These are phyloP conservation scores for Petunia secreta DNA, from an alignment of 257 asterid species.

Conservation along the genomic window DNA sequence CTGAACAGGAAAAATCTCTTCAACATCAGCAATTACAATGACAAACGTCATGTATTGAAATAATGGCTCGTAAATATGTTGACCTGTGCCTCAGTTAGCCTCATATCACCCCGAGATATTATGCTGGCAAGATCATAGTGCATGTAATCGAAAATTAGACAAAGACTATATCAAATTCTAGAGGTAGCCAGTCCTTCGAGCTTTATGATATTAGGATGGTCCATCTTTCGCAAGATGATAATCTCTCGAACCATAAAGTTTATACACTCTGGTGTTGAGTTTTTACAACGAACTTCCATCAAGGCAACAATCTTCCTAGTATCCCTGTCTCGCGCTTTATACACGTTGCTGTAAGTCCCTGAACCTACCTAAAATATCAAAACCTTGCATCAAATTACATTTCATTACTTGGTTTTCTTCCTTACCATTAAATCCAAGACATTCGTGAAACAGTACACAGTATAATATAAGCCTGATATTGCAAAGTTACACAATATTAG, in stretches of 20 bases:
- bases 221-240: constrained; percentile 57
- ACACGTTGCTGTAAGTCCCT: constrained; percentile 86
- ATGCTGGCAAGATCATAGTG: constrained; percentile 64
- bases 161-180: constrained; percentile 85
- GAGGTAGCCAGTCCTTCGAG: constrained; percentile 88
- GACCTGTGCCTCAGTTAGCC: constrained; percentile 83
- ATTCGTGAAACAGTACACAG: not conserved
- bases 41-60: not conserved
- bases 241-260: constrained; percentile 93
- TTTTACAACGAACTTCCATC: constrained; percentile 80
- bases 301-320: constrained; percentile 71
- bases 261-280: constrained; percentile 80
- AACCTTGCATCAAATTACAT: not conserved
- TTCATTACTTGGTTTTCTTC: not conserved
- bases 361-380: constrained; percentile 57
- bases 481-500: not conserved
- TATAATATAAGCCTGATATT: not conserved
- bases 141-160: constrained; percentile 74
- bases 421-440: not conserved
- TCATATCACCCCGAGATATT: constrained; percentile 55
- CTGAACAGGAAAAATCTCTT: constrained; percentile 32
- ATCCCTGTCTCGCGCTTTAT: constrained; percentile 70
- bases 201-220: constrained; percentile 80
- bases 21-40: not conserved
- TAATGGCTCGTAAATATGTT: not conserved